Evolutionary conservation across 495 filamentous ascomycete species (phyloP).

Genomic region (Penicillium canariense): DNA sequence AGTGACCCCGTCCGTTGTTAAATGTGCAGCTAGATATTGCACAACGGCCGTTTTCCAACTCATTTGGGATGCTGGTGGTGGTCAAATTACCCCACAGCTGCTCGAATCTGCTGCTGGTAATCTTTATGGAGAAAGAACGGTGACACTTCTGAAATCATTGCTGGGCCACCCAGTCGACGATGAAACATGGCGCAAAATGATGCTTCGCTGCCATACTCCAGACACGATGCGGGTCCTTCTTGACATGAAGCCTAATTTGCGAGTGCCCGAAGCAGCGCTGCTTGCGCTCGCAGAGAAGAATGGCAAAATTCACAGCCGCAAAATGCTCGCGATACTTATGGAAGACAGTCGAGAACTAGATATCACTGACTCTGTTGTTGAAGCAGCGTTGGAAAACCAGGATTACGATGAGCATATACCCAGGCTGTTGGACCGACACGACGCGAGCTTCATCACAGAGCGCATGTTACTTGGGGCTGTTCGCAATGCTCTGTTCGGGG

Average conservation of each 20-base stretch:
- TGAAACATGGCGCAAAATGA: neutral
- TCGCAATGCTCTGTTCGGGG: neutral
- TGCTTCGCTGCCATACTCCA: neutral
- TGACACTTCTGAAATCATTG: neutral
- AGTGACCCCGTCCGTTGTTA: neutral
- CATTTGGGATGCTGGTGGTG: neutral
- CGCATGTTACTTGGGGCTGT: neutral
- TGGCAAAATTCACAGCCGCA: neutral
- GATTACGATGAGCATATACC: neutral
- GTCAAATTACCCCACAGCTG: neutral
- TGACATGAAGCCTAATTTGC: neutral
- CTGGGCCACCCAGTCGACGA: neutral
- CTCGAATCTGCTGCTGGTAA: neutral
- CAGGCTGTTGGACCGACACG: neutral
- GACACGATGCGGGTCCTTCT: neutral
- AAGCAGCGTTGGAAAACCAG: neutral
- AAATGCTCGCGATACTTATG: neutral
- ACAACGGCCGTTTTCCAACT: neutral
- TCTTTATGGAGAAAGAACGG: neutral
- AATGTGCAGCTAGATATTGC: neutral
- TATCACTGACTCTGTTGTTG: neutral
- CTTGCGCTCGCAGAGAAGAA: neutral
- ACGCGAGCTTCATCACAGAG: neutral
- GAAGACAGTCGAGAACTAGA: neutral
- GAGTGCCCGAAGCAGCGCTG: neutral